Evolutionary conservation across 2,329 filamentous ascomycete species (phyloP), one percentile per base, ranked within the genome.

Genomic region (Metarhizium brunneum): DNA sequence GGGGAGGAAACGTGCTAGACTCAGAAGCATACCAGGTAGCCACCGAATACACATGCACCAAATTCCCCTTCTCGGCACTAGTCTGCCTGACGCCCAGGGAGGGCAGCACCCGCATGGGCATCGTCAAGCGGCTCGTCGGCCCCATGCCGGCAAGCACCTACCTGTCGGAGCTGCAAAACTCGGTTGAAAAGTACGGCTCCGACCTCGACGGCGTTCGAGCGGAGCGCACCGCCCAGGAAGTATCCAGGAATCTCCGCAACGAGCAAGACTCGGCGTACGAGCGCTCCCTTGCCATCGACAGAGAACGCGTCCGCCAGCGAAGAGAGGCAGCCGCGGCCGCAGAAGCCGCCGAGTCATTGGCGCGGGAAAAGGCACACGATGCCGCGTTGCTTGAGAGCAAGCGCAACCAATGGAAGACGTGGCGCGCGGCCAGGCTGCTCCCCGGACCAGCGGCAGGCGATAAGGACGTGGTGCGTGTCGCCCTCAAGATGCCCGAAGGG

Each of bases 241-340:
- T 90, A 2, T 82, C 87, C n/a, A 81, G 92, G 49, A 88, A 76
- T 63, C 76, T 99, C 38, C 83, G 92, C n/a, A 82, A 87, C 58
- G 85, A 96, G 69, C 94, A 99, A 68, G 91, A 97, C 68, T 88
- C 84, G 10, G 94, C 94, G 0, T 99, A 99, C 69, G 92, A 99
- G 72, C 84, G 91, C 58, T 95, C 90, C 0, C 76, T 99, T 35
- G 92, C 92, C 10, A 84, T 85, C 58, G 94, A 99, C 70, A 80
- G 92, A 43, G 92, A 96, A 69, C 86, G 92, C 20, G 88, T 89
- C 0, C 80, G 88, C 36, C 83, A 87, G 68, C 83, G 83, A 66
- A 82, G 82, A 52, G 91, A 95, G 68, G 90, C 87, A 2, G 90
- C 90, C 56, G 81, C 82, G 0, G 81, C 82, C 1, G 88, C 87